Percentiles rank a stretch among this genome's conserved stretches.
phyloP scores from a whole-genome alignment of 495 filamentous ascomycete genomes.

The Hyaloscypha variabilis region DNA sequence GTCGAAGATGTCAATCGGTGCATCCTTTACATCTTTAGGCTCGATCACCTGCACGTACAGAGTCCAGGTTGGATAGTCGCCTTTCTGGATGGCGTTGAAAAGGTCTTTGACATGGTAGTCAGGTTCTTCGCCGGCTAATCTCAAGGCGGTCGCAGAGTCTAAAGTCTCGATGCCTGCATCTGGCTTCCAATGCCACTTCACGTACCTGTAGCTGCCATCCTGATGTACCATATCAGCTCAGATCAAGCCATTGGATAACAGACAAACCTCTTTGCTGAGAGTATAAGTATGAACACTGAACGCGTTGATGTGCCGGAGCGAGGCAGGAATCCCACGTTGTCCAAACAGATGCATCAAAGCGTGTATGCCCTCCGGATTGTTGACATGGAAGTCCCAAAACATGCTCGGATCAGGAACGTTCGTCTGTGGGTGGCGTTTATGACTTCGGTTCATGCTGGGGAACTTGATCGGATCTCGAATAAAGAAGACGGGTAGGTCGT shows the following conservation, averaged over 20 bases:
- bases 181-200: slow-evolving; percentile 68
- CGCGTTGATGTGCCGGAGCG: slow-evolving; percentile 62
- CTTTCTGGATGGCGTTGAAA: slow-evolving; percentile 56
- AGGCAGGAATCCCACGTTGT: slow-evolving; percentile 61
- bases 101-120: slow-evolving; percentile 65
- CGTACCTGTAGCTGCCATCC: slow-evolving; percentile 46
- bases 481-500: slow-evolving; percentile 49
- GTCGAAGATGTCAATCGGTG: slow-evolving; percentile 65
- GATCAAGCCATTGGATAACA: not conserved
- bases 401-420: slow-evolving; percentile 59
- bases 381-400: slow-evolving; percentile 51
- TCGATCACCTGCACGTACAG: slow-evolving; percentile 63
- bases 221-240: not conserved
- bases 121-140: slow-evolving; percentile 56
- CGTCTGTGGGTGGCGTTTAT: slow-evolving; percentile 51
- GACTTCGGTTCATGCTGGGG: slow-evolving; percentile 53
- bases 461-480: slow-evolving; percentile 60
- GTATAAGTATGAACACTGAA: slow-evolving; percentile 73
- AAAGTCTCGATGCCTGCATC: slow-evolving; percentile 62
- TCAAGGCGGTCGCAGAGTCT: slow-evolving; percentile 52
- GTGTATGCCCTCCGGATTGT: slow-evolving; percentile 61
- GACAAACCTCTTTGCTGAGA: not conserved
- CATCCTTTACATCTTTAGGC: slow-evolving; percentile 61
- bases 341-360: slow-evolving; percentile 64
- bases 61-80: slow-evolving; percentile 62